Evolutionary conservation across 352 stramenopile species (phyloP), one percentile per base, ranked within the genome.

Genomic region (Hyaloperonospora arabidopsidis): DNA sequence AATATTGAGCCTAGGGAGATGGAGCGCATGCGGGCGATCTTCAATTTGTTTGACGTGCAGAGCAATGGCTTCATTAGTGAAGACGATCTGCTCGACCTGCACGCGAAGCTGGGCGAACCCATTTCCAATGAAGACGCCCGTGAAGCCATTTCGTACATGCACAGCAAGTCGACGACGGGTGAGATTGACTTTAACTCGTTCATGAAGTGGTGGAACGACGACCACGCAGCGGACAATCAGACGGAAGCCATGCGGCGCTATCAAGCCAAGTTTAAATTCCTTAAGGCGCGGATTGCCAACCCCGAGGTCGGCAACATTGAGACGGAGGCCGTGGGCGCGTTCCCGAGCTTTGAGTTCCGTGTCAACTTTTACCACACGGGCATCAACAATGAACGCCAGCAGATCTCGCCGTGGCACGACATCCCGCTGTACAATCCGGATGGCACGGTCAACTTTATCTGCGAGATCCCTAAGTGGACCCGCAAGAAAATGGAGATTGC

Each of bases 401-500:
- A 89, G 51, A 96, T 98, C 71, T 98, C 89, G 49, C 97, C 95
- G 54, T 99, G 97, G 97, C 96, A 99, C 72, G 96, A 99, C 59
- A 95, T 99, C 52, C 89, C 93, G 36, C 66, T 99, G 14, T 92
- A 95, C 50, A 96, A 97, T 68, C 56, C 85, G 22, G 87, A 97
- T 57, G 62, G 78, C 59, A 84, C 71, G 40, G 82, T 92, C 38
- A 76, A 97, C 75, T 90, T 93, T 43, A 68, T 92, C 87, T 98
- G 94, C 50, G 97, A 99, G 75, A 99, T 99, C 61, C 97, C 97
- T 35, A 98, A 98, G 76, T 97, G 90, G 79, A 97, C 93, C 49
- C 96, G 94, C 48, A 96, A 97, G 54, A 99, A 99, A 76, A 98
- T 99, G 93, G 97, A 99, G 81, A 97, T 99, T 32, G 88, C 89